Evolutionary conservation across 2,329 filamentous ascomycete genomes (phyloP).

Genomic region (Teratosphaeriaceae sp.): DNA sequence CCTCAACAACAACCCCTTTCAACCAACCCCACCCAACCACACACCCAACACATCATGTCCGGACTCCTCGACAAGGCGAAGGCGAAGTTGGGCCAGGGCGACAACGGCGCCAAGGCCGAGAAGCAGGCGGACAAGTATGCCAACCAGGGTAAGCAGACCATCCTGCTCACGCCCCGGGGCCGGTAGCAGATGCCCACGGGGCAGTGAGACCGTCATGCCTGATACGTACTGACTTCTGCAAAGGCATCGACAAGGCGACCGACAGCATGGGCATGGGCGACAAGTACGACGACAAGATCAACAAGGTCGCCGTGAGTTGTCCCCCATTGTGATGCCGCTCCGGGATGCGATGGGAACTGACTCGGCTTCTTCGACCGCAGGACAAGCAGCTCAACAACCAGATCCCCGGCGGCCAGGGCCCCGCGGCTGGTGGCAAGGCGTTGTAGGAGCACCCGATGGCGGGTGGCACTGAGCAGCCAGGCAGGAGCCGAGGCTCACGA

Average conservation of each 20-base stretch:
- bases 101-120: neutral
- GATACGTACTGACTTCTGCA: no score
- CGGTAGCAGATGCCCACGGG: no score
- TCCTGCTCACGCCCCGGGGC: no score
- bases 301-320: constrained; percentile 1
- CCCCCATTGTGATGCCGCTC: neutral
- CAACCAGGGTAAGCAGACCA: constrained; percentile 1
- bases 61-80: constrained; percentile 9
- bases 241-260: constrained; percentile 8
- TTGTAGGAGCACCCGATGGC: no score
- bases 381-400: constrained; percentile 3
- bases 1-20: neutral
- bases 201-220: no score
- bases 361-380: neutral
- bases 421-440: no score
- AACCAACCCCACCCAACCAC: neutral
- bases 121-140: constrained; percentile 1
- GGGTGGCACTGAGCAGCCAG: no score
- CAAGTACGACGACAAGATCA: constrained; percentile 7
- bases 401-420: constrained; percentile 1
- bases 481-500: no score
- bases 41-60: constrained; percentile 5
- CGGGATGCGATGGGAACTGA: neutral
- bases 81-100: constrained; percentile 3
- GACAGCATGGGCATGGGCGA: constrained; percentile 6